These are phyloP conservation scores for Piper longum DNA, from an alignment of 164 flowering plant genomes.

Conservation along the genomic window DNA sequence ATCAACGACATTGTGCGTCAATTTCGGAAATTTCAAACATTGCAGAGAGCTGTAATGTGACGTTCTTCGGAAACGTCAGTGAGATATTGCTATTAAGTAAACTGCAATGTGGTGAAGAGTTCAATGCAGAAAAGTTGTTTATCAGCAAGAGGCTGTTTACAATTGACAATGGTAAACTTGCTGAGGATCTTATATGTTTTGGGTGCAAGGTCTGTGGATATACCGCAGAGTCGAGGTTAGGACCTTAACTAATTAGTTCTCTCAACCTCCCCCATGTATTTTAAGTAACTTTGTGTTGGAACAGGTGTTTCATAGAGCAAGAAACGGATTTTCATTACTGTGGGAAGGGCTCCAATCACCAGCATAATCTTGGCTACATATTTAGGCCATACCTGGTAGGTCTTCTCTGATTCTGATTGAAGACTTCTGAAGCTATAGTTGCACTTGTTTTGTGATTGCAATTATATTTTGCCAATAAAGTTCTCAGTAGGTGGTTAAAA, in stretches of 20 bases:
- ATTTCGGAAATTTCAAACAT: conserved; percentile 30
- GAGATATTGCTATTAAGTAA: conserved; percentile 49
- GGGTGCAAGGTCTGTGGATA: conserved; percentile 65
- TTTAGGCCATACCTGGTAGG: conserved; percentile 70
- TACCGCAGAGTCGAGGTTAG: conserved; percentile 23
- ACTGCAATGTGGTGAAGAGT: conserved; percentile 15
- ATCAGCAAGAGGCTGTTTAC: conserved; percentile 36
- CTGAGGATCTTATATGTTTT: conserved; percentile 52
- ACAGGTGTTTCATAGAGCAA: conserved; percentile 4
- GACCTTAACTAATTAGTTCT: neutral
- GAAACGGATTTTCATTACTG: conserved; percentile 29
- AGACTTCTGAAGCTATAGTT: neutral
- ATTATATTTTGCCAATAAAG: too few relatives aligned
- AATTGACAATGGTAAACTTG: conserved; percentile 18
- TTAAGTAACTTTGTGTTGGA: neutral
- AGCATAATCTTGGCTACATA: conserved; percentile 36
- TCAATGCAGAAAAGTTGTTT: conserved; percentile 41
- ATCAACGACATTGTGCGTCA: conserved; percentile 21
- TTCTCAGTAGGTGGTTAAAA: too few relatives aligned
- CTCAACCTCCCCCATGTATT: neutral
- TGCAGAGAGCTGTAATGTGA: conserved; percentile 28
- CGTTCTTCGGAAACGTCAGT: conserved; percentile 41
- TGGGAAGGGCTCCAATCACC: conserved; percentile 29
- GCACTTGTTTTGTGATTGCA: too few relatives aligned
- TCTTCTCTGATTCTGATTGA: neutral